Percentiles rank a stretch among this genome's conserved stretches.
These are phyloP conservation scores for Nicotiana otophora DNA, from an alignment of 257 asterid species.

Conservation along the genomic window DNA sequence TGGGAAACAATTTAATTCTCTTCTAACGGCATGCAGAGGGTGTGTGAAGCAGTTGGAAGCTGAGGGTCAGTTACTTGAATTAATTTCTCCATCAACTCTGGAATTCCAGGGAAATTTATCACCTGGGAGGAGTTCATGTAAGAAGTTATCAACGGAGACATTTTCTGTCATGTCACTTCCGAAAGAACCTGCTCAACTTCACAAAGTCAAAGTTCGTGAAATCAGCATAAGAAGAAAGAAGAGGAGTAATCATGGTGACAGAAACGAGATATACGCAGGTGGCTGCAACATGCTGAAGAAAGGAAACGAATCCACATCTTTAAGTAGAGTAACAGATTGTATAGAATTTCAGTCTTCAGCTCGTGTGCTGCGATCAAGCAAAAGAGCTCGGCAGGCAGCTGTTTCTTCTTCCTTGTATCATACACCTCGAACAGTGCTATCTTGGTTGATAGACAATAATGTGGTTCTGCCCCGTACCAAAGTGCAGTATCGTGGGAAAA, in stretches of 20 bases:
- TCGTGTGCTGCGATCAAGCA: constrained; percentile 36
- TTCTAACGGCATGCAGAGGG: constrained; percentile 37
- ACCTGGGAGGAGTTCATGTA: not conserved
- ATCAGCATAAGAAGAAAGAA: constrained; percentile 23
- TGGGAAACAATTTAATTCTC: constrained; percentile 34
- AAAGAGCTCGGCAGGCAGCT: constrained; percentile 35
- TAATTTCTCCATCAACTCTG: constrained; percentile 15
- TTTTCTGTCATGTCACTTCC: constrained; percentile 15
- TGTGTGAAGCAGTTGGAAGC: constrained; percentile 13
- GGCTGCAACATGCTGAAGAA: constrained; percentile 25
- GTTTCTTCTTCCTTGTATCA: constrained; percentile 37
- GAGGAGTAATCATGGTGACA: constrained; percentile 20
- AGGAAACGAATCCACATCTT: constrained; percentile 20
- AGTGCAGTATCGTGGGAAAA: constrained; percentile 42
- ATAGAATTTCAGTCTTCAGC: constrained; percentile 30
- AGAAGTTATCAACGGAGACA: constrained; percentile 17
- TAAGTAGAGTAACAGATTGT: constrained; percentile 20
- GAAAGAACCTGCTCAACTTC: constrained; percentile 22
- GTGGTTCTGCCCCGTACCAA: constrained; percentile 50
- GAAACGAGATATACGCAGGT: constrained; percentile 11
- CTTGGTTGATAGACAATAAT: constrained; percentile 68
- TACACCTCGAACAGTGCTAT: constrained; percentile 55
- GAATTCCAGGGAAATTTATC: constrained; percentile 8
- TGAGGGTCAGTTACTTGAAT: constrained; percentile 1
- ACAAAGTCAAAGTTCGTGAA: constrained; percentile 14